These are phyloP conservation scores for Thielaviopsis punctulata DNA, from an alignment of 2,329 filamentous ascomycete genomes.

Conservation along the genomic window DNA sequence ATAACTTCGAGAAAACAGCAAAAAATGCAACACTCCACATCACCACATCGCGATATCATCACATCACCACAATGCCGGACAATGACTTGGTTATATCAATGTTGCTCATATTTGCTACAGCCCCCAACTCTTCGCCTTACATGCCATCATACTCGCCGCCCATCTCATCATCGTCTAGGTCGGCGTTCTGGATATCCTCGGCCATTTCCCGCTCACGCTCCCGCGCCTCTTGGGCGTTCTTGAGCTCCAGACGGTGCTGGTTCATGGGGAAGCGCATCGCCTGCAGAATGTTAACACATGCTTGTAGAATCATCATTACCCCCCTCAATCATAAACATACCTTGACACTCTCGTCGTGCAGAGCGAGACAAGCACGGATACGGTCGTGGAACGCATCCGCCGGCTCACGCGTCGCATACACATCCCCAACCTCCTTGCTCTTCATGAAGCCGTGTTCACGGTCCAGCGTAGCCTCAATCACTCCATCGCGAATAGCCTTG, in stretches of 20 bases:
- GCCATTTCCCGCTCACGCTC: slow-evolving; percentile 93
- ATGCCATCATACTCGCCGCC: slow-evolving; percentile 93
- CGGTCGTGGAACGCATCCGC: slow-evolving; percentile 96
- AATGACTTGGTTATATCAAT: neutral
- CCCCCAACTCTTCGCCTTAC: slow-evolving; percentile 30
- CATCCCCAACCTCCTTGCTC: slow-evolving; percentile 89
- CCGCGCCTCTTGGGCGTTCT: slow-evolving; percentile 95
- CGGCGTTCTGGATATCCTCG: slow-evolving; percentile 96
- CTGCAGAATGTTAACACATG: slow-evolving; percentile 28
- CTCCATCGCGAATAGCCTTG: slow-evolving; percentile 92
- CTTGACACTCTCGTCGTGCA: slow-evolving; percentile 98
- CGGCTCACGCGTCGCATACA: slow-evolving; percentile 89
- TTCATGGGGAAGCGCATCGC: slow-evolving; percentile 99
- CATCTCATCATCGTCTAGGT: slow-evolving; percentile 90
- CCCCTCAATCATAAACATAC: slow-evolving; percentile 31
- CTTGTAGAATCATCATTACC: slow-evolving; percentile 13
- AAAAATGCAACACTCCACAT: neutral
- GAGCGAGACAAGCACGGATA: slow-evolving; percentile 73
- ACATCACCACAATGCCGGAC: too few species aligned
- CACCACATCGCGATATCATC: neutral
- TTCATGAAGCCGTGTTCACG: slow-evolving; percentile 96
- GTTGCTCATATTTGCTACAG: neutral
- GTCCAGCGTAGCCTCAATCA: slow-evolving; percentile 88
- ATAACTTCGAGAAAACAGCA: slow-evolving; percentile 2
- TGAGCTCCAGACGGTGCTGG: slow-evolving; percentile 89